A percentile compares a stretch with the other conserved stretches of the same genome.
phyloP scores from a whole-genome alignment of 345 rosid species.

The Populus deltoides region DNA sequence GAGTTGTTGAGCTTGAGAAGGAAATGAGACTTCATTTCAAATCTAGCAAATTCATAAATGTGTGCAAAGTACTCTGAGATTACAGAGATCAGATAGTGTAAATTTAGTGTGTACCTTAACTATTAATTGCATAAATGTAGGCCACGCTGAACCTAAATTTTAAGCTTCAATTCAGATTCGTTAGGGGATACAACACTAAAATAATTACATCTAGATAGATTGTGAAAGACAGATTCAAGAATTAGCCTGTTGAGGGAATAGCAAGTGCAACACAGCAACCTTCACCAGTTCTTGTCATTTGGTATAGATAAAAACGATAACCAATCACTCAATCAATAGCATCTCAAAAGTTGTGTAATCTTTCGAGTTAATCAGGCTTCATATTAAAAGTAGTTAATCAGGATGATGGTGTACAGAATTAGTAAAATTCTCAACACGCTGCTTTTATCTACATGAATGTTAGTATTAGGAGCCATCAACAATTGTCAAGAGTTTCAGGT shows the following conservation, averaged over 20 bases:
- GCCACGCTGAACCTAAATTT: background rate
- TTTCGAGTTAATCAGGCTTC: background rate
- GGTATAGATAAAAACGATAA: background rate
- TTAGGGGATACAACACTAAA: background rate
- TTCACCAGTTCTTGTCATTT: too few species aligned
- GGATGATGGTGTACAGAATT: background rate
- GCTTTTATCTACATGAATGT: slow-evolving; percentile 7
- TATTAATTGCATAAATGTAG: background rate
- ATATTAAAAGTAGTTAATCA: background rate
- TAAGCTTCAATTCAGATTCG: background rate
- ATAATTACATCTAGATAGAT: background rate
- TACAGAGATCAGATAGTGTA: slow-evolving; percentile 1
- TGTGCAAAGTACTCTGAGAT: slow-evolving; percentile 12
- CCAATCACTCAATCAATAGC: background rate
- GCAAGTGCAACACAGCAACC: background rate
- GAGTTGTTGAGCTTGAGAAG: background rate
- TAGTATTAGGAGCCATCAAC: background rate
- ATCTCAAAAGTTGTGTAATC: background rate
- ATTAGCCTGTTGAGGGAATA: background rate
- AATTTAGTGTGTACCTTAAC: background rate
- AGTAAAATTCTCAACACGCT: background rate
- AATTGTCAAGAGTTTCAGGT: background rate
- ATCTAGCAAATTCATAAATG: slow-evolving; percentile 14
- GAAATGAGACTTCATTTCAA: background rate
- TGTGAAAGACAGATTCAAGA: background rate